Base-by-base conservation (phyloP, 768 basidiomycete species). In the Piloderma croceum region DNA sequence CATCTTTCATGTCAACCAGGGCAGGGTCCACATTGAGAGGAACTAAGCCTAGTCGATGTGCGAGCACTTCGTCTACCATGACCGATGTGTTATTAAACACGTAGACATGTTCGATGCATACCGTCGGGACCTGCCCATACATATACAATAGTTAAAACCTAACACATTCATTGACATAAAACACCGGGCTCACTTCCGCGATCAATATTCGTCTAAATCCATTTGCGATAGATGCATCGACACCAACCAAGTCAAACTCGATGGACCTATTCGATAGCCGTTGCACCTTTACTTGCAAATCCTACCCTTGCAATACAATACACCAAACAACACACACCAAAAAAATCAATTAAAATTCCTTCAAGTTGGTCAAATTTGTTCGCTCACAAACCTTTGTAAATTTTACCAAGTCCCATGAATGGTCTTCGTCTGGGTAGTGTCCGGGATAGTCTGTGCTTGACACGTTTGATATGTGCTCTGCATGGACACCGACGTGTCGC, bases 211-310 rank as follows among this genome's bases (percentile, higher is more conserved):
- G 73, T 20, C 96, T 74, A 48, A 94, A 78, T 0, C 94, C 91
- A 60, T 99, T 98, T 22, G 96, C 92, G 43, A 99, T 87, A 12
- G 90, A 88, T 1, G 96, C 89, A 59, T 99, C 94, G 21, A 97
- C 85, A 5, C 94, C 93, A 41, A 97, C 76, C 33, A 98, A 69
- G 63, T 99, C 96, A 60, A 99, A 94, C 50, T 97, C 93, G 46
- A 96, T 77, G 2, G 85, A 83, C 12, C 83, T 75, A 31, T 84
- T 74, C 1, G 92, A 94, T 24, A 93, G 66, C 31, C 87, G 75
- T 45, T 86, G 79, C 24, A 96, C 72, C 42, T 81, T 71, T 7
- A 91, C 77, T 56, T 70, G 67, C 40, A 93, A 67, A 54, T 73
- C 83, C 90, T 90, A 62, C 52, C 59, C 64, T 68, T 68, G 45